Base-by-base conservation (phyloP, 2,329 filamentous ascomycete genomes). In the Alternaria sp. region DNA sequence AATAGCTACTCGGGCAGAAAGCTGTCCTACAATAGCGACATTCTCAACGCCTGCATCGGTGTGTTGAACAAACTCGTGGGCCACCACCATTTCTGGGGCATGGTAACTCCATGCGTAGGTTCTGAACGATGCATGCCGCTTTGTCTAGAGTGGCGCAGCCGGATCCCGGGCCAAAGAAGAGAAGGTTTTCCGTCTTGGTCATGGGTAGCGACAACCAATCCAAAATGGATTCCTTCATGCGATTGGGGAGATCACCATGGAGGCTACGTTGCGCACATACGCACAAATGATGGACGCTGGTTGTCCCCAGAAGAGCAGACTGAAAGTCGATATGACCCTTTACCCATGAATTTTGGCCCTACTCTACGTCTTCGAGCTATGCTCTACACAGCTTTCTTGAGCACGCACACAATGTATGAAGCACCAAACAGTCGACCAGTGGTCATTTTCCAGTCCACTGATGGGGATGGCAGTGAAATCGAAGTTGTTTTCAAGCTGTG, bases 81-180 rank as follows among this genome's bases (percentile, higher is more conserved):
- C 5, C 4, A 3, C 8, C 2, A 2, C 8, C 46, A 50, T 20
- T 50, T 22, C 8, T 50, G 18, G 46, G 46, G 46, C 2, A 49
- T 30, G 44, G 12, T 16, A 27, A 0, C 8, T 0, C 25, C 25
- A 8, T 7, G 2, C 2, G 0, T 7, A 1, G 4, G 5, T 30
- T 1, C 5, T 5, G 1, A 2, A 5, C 5, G 1, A 4, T 20
- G 0, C 0, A 9, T 4, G 0, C 3, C 44, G 3, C 6, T 5
- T 0, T 12, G n/a, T 11, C 27, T 48, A 0, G 11, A 0, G 1
- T 48, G 27, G 16, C 27, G 6, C 2, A 32, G 27, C 16, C 0
- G 1, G 3, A 2, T 10, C 5, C 28, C 28, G 0, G 28, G 28
- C 0, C 3, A 4, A 34, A 20, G n/a, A 10, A 30, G 45, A 22